phyloP scores from a whole-genome alignment of 805 yeast genomes.

The Saccharomycopsis schoenii region DNA sequence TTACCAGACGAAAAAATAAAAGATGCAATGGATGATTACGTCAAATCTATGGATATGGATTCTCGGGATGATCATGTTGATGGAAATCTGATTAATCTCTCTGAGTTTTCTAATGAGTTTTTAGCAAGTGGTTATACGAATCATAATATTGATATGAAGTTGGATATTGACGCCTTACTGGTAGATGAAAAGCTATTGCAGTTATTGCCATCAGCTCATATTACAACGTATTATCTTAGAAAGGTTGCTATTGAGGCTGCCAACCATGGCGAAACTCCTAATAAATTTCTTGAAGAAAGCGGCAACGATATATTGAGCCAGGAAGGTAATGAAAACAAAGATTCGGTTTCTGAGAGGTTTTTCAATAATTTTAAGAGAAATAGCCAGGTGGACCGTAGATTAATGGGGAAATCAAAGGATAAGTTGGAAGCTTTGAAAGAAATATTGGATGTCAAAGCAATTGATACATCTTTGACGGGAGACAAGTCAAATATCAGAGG shows the following conservation, averaged over 20 bases:
- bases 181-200: constrained; percentile 2
- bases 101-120: not conserved
- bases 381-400: not conserved
- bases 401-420: not conserved
- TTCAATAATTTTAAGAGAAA: not conserved
- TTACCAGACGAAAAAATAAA: constrained; percentile 32
- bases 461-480: not conserved
- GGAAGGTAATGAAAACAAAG: not conserved
- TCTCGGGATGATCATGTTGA: constrained; percentile 11
- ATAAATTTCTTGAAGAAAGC: not conserved
- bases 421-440: not conserved
- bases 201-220: not conserved
- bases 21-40: constrained; percentile 33
- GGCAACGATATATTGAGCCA: not conserved
- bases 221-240: not conserved
- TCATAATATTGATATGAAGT: not conserved
- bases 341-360: not conserved
- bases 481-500: not conserved
- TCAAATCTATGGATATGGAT: constrained; percentile 37
- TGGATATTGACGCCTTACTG: not conserved
- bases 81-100: constrained; percentile 13
- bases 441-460: not conserved
- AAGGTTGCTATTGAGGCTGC: constrained; percentile 5
- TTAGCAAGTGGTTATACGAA: not conserved
- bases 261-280: not conserved